Base-by-base conservation (phyloP, 164 flowering plant genomes). In the Pachysandra terminalis region DNA sequence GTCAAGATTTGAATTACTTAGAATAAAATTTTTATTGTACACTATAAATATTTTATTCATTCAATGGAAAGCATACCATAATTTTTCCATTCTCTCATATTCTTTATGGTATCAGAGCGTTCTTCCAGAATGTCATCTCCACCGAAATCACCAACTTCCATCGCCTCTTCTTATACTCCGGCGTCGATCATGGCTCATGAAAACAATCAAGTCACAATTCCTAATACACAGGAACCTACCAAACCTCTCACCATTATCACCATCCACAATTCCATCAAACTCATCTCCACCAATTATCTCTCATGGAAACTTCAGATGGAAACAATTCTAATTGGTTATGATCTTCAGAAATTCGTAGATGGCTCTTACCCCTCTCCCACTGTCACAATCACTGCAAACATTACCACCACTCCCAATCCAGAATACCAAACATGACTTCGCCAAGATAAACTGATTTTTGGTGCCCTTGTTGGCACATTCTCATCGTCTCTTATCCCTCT, bases 401-500 rank as follows among this genome's bases (percentile, higher is more conserved):
- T 49, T 16, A 13, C 8, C 10, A 19, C 40, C 56, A 23, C 66
- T 12, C 45, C 56, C 9, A 66, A 56, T 55, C 71, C 56, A 1
- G 21, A 27, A 40, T 63, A 56, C 40, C 59, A 19, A n/a, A 56
- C 53, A 1, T 68, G 65, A 69, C 26, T 68, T 6, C 60, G 65
- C 15, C 73, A 74, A 27, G 73, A 72, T 24, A 59, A 59, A 59
- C 28, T 71, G 21, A 51, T 71, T 16, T 65, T 64, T 66, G 61
- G 70, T 12, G 65, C 74, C 8, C 68, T 71, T 19, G 59, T 65
- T 28, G 74, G 64, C 2, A 1, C 69, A 3, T 32, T 56, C 56
- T 0, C 62, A 6, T 54, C 37, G 19, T 15, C 24, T 23, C 28
- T 63, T 55, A 32, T 23, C 3, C 58, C 63, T 27, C 63, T 57